phyloP scores from a whole-genome alignment of 2,329 filamentous ascomycete genomes.

The Ophiocordyceps camponoti-rufipedis region DNA sequence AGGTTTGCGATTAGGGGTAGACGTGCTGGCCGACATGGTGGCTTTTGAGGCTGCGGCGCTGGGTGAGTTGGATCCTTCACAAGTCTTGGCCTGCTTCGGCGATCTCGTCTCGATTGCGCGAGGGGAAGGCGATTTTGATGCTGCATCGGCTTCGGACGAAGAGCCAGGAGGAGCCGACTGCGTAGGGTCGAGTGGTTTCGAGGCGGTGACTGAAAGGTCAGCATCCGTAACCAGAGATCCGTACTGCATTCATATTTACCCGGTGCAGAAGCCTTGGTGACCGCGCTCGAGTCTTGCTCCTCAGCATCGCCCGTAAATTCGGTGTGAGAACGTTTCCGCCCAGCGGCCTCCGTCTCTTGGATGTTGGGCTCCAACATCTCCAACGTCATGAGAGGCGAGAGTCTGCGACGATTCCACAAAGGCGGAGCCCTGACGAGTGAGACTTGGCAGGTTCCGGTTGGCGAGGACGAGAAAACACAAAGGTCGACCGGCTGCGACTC shows the following conservation, averaged over 20 bases:
- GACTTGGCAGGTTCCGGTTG: neutral
- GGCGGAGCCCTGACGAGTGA: neutral
- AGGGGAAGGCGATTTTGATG: slow-evolving; percentile 17
- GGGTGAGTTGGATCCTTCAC: slow-evolving; percentile 7
- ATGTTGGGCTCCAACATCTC: slow-evolving; percentile 28
- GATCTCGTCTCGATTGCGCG: slow-evolving; percentile 10
- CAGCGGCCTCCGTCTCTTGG: slow-evolving; percentile 22
- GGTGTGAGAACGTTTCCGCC: slow-evolving; percentile 27
- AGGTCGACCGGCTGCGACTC: neutral
- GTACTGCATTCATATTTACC: neutral
- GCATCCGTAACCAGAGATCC: slow-evolving; percentile 1
- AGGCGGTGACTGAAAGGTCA: slow-evolving; percentile 8
- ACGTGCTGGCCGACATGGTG: slow-evolving; percentile 5
- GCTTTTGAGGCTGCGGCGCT: slow-evolving; percentile 3
- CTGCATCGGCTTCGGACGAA: slow-evolving; percentile 21
- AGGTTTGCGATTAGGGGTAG: slow-evolving; percentile 21
- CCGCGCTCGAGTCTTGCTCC: slow-evolving; percentile 7
- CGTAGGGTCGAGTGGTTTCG: slow-evolving; percentile 7
- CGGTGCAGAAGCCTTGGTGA: slow-evolving; percentile 5
- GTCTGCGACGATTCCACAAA: neutral
- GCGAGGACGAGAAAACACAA: neutral
- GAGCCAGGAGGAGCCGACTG: slow-evolving; percentile 13
- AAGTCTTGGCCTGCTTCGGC: slow-evolving; percentile 1
- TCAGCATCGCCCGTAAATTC: slow-evolving; percentile 20
- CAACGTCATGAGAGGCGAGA: slow-evolving; percentile 23